Conservation (phyloP, 352 stramenopile species). For the Phytophthora ohioensis region DNA sequence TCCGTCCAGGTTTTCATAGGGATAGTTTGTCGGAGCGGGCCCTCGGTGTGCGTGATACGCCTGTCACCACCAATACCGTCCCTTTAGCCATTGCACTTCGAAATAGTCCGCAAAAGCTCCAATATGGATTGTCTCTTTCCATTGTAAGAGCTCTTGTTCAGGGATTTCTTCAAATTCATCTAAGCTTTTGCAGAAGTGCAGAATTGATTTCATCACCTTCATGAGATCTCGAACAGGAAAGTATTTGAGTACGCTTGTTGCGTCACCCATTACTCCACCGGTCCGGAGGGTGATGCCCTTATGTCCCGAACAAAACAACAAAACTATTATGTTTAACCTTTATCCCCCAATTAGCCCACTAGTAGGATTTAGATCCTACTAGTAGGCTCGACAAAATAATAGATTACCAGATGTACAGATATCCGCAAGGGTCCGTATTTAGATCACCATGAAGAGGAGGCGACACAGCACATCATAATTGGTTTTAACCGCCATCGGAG, state of each 20-base stretch:
- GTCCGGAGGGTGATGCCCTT: neutral
- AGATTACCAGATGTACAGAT: too few relatives aligned
- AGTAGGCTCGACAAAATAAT: too few relatives aligned
- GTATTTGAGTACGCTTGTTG: neutral
- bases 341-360: too few relatives aligned
- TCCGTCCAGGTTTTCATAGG: neutral
- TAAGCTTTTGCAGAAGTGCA: too few relatives aligned
- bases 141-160: neutral
- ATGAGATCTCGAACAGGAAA: neutral
- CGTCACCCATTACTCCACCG: neutral
- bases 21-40: neutral
- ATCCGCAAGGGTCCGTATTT: too few relatives aligned
- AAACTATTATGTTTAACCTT: too few relatives aligned
- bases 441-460: too few relatives aligned
- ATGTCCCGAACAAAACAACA: neutral
- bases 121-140: neutral
- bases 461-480: too few relatives aligned
- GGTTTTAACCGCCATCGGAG: too few relatives aligned
- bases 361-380: too few relatives aligned
- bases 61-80: neutral
- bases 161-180: neutral
- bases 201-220: too few relatives aligned
- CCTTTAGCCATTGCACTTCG: neutral
- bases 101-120: neutral
- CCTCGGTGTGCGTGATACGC: neutral